Conservation (phyloP, 2,329 filamentous ascomycete species). For the Ophiosphaerella herpotricha region DNA sequence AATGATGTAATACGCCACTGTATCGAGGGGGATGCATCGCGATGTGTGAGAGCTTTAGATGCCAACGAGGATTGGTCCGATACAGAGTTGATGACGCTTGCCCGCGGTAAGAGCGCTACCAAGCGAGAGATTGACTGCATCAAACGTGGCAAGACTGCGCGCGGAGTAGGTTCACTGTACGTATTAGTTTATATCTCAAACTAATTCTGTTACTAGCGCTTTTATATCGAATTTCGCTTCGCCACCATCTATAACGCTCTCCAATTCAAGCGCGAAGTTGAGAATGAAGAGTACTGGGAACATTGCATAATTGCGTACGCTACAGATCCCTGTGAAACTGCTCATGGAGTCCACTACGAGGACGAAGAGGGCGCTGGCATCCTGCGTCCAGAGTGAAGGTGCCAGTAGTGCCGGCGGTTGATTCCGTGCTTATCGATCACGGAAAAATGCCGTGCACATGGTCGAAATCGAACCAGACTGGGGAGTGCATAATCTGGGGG, state of each 20-base stretch:
- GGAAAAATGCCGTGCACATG: background rate
- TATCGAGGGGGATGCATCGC: slow-evolving; percentile 49
- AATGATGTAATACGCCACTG: slow-evolving; percentile 49
- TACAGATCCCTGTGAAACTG: slow-evolving; percentile 49
- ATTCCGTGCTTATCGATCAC: background rate
- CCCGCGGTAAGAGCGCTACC: slow-evolving; percentile 34
- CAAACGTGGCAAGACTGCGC: slow-evolving; percentile 46
- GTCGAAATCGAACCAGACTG: background rate
- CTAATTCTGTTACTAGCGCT: slow-evolving; percentile 38
- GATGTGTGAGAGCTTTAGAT: slow-evolving; percentile 52
- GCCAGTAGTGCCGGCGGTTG: background rate
- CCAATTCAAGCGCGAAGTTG: slow-evolving; percentile 49
- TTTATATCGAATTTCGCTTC: slow-evolving; percentile 55
- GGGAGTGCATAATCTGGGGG: background rate
- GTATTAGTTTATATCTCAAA: background rate
- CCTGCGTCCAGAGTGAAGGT: background rate
- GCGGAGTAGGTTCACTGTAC: slow-evolving; percentile 46
- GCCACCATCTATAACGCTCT: slow-evolving; percentile 53
- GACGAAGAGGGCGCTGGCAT: slow-evolving; percentile 14
- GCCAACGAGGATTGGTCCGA: slow-evolving; percentile 49
- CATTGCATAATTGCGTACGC: slow-evolving; percentile 51
- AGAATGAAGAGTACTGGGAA: slow-evolving; percentile 52
- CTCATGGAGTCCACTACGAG: slow-evolving; percentile 33
- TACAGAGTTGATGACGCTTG: slow-evolving; percentile 44
- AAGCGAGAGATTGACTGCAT: slow-evolving; percentile 53